These are phyloP conservation scores for Myrica gale DNA, from an alignment of 306 rosid species.

Conservation along the genomic window DNA sequence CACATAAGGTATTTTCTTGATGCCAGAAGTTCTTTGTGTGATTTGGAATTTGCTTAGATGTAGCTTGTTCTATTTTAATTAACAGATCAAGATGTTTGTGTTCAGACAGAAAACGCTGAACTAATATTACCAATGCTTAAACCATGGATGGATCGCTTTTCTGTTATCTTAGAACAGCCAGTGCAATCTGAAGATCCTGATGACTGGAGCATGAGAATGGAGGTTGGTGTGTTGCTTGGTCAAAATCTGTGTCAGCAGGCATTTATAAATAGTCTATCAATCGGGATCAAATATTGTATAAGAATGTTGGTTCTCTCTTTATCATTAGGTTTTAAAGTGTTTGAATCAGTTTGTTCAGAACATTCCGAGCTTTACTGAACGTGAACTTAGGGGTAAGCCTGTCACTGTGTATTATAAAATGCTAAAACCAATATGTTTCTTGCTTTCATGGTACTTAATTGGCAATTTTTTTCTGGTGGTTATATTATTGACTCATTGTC, in stretches of 20 bases:
- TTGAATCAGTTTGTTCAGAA: constrained; percentile 83
- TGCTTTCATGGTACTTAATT: constrained; percentile 9
- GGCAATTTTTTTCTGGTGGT: constrained; percentile 14
- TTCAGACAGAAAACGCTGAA: constrained; percentile 70
- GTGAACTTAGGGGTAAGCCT: constrained; percentile 66
- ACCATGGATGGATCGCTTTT: constrained; percentile 86
- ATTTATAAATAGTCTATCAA: constrained; percentile 4
- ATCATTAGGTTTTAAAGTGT: constrained; percentile 84
- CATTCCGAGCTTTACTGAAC: constrained; percentile 66
- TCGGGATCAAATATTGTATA: constrained; percentile 11
- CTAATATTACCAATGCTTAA: constrained; percentile 62
- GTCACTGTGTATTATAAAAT: constrained; percentile 1
- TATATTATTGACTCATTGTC: constrained; percentile 27
- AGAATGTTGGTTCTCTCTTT: constrained; percentile 17
- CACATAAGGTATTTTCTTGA: constrained; percentile 61
- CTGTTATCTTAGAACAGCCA: constrained; percentile 60
- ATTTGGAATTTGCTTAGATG: constrained; percentile 29
- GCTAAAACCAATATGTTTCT: constrained; percentile 16
- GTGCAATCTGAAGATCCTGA: constrained; percentile 86
- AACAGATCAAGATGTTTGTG: constrained; percentile 43
- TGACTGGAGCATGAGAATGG: constrained; percentile 87
- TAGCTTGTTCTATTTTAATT: constrained; percentile 31
- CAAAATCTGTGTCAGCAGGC: background rate
- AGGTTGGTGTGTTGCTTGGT: constrained; percentile 49
- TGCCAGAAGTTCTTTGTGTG: constrained; percentile 17